Conservation (phyloP, 768 basidiomycete species). For the Leccinum uliginosum region DNA sequence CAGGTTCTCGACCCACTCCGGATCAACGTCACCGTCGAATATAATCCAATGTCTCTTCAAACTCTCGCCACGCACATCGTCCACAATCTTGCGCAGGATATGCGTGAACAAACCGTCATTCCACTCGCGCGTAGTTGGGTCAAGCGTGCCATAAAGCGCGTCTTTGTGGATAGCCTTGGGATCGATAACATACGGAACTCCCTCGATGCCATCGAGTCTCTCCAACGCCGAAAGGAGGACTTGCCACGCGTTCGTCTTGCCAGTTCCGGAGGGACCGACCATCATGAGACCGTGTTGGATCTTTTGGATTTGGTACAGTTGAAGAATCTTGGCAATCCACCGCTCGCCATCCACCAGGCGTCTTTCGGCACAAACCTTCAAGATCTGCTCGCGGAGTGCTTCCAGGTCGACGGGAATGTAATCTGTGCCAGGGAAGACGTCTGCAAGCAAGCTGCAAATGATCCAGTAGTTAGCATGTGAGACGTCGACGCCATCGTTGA, state of each 20-base stretch:
- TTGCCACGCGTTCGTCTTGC: slow-evolving; percentile 97
- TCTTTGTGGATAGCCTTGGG: slow-evolving; percentile 99
- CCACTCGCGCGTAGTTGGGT: slow-evolving; percentile 98
- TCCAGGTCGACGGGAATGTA: slow-evolving; percentile 88
- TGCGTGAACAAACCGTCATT: slow-evolving; percentile 99
- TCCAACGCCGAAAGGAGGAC: slow-evolving; percentile 89
- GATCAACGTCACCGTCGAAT: slow-evolving; percentile 99
- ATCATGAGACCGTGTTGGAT: slow-evolving; percentile 99
- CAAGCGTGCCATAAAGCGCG: slow-evolving; percentile 93
- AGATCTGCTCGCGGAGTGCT: slow-evolving; percentile 78
- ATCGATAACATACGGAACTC: slow-evolving; percentile 94
- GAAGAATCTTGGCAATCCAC: slow-evolving; percentile 94
- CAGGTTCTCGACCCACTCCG: slow-evolving; percentile 99
- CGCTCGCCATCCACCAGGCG: slow-evolving; percentile 82
- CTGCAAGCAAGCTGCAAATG: slow-evolving; percentile 70
- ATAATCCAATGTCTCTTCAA: slow-evolving; percentile 98
- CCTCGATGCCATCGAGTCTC: slow-evolving; percentile 86
- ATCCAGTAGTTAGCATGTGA: slow-evolving; percentile 1
- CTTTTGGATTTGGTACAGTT: slow-evolving; percentile 98
- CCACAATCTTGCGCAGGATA: slow-evolving; percentile 94
- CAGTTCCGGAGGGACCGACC: slow-evolving; percentile 96
- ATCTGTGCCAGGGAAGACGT: slow-evolving; percentile 96
- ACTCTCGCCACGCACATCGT: slow-evolving; percentile 97
- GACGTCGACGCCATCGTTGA: background rate
- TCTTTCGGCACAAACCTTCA: slow-evolving; percentile 80